Conservation (phyloP, 108 stramenopile species). For the Aurantiochytrium sp. region DNA sequence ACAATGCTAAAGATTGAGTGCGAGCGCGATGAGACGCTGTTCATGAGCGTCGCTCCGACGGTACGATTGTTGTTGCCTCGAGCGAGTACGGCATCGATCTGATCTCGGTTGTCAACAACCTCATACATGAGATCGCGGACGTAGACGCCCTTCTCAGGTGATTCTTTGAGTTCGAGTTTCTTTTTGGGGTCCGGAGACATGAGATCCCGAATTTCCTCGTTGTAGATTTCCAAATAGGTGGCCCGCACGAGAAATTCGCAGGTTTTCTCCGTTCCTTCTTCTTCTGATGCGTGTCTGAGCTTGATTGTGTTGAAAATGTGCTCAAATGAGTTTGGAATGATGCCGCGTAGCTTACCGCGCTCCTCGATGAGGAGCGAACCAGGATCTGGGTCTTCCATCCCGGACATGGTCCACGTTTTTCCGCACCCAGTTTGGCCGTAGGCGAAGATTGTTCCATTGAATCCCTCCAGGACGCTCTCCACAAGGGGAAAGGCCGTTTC, state of each 20-base stretch:
- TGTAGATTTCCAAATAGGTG: slow-evolving; percentile 61
- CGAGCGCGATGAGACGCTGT: slow-evolving; percentile 44
- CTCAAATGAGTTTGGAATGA: slow-evolving; percentile 54
- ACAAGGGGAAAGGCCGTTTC: slow-evolving; percentile 48
- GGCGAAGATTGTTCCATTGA: slow-evolving; percentile 61
- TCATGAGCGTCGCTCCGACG: slow-evolving; percentile 51
- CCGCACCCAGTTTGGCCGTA: slow-evolving; percentile 55
- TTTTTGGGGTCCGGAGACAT: slow-evolving; percentile 28
- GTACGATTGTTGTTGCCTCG: slow-evolving; percentile 43
- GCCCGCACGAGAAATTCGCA: slow-evolving; percentile 59
- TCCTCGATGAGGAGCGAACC: slow-evolving; percentile 13
- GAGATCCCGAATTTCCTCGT: slow-evolving; percentile 60
- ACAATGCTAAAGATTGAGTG: slow-evolving; percentile 55
- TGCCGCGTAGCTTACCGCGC: slow-evolving; percentile 37
- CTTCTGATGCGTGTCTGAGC: background rate
- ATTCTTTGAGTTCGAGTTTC: slow-evolving; percentile 53
- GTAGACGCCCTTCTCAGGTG: slow-evolving; percentile 52
- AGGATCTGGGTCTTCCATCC: slow-evolving; percentile 32
- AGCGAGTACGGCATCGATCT: slow-evolving; percentile 38
- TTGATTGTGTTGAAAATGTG: slow-evolving; percentile 53
- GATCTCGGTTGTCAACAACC: slow-evolving; percentile 36
- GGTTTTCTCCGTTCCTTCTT: background rate
- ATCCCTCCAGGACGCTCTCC: slow-evolving; percentile 55
- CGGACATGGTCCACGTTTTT: slow-evolving; percentile 53
- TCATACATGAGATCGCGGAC: slow-evolving; percentile 42